These are phyloP conservation scores for Adiantum capillusveneris DNA, from an alignment of 75 land plant genomes.

Conservation along the genomic window DNA sequence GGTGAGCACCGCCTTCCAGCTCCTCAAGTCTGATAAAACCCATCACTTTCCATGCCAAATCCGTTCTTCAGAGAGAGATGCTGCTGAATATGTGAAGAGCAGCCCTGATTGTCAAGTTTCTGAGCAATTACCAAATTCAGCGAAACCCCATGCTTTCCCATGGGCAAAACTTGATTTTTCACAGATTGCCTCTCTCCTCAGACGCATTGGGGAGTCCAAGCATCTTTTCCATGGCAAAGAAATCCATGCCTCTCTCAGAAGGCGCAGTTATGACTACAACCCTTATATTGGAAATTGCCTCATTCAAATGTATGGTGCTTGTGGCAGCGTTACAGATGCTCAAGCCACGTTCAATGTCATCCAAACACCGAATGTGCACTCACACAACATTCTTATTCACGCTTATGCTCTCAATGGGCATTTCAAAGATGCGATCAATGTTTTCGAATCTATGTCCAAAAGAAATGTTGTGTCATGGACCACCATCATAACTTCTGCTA, in stretches of 20 bases:
- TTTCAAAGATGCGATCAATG: conserved; percentile 16
- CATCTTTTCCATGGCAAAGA: neutral
- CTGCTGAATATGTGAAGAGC: too few species aligned
- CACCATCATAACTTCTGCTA: conserved; percentile 39
- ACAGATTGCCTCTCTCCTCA: conserved; percentile 1
- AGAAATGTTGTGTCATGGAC: conserved; percentile 54
- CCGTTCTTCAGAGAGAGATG: too few species aligned
- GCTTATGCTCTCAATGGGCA: conserved; percentile 36
- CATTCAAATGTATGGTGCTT: conserved; percentile 3
- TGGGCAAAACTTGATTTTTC: too few species aligned
- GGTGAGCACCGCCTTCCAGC: too few species aligned
- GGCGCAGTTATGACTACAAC: neutral
- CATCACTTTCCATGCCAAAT: too few species aligned
- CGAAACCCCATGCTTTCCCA: too few species aligned
- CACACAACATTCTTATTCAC: conserved; percentile 35
- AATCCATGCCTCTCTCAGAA: neutral
- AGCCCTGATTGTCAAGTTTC: too few species aligned
- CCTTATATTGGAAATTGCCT: neutral
- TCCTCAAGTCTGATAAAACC: too few species aligned
- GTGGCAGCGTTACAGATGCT: conserved; percentile 14
- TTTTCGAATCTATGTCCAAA: conserved; percentile 25
- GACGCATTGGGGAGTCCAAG: neutral
- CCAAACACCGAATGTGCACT: conserved; percentile 16
- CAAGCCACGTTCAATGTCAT: conserved; percentile 22
- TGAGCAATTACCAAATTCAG: too few species aligned